phyloP scores from a whole-genome alignment of 2,329 filamentous ascomycete genomes.

The Nemania serpens region DNA sequence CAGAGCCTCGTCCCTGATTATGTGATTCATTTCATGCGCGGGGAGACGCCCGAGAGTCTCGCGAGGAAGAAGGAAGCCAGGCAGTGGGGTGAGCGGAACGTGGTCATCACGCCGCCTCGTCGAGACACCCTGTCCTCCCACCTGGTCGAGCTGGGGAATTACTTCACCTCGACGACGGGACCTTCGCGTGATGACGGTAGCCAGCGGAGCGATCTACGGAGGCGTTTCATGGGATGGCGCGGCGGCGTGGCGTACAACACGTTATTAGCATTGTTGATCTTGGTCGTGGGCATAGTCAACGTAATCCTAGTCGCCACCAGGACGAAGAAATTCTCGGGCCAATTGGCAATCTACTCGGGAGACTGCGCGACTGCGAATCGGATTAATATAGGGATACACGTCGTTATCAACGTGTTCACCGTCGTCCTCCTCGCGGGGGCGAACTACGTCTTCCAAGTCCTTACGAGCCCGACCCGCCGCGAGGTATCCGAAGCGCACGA shows the following conservation, averaged over 20 bases:
- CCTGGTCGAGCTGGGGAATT: constrained; percentile 44
- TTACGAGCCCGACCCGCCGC: constrained; percentile 56
- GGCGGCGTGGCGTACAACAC: constrained; percentile 52
- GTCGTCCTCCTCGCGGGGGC: constrained; percentile 53
- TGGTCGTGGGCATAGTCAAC: constrained; percentile 46
- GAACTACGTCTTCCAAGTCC: constrained; percentile 60
- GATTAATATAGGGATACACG: constrained; percentile 50
- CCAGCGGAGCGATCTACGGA: constrained; percentile 38
- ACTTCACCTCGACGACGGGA: constrained; percentile 36
- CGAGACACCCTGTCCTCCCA: constrained; percentile 42
- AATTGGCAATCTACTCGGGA: constrained; percentile 47
- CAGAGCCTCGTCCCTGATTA: constrained; percentile 59
- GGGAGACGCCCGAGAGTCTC: constrained; percentile 59
- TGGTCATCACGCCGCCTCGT: constrained; percentile 40
- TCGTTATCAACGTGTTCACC: constrained; percentile 50
- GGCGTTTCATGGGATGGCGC: constrained; percentile 51
- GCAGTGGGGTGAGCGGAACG: constrained; percentile 41
- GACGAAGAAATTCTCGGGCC: constrained; percentile 42
- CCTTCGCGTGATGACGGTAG: constrained; percentile 33
- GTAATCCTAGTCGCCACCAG: constrained; percentile 46
- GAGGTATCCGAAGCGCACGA: constrained; percentile 55
- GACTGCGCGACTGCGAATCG: constrained; percentile 44
- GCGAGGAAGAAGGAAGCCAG: constrained; percentile 50
- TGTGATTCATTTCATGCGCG: constrained; percentile 59
- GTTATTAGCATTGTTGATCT: constrained; percentile 45